A percentile compares a stretch with the other conserved stretches of the same genome.
Conservation (phyloP, 441 rosid genomes). For the Eruca vesicaria region DNA sequence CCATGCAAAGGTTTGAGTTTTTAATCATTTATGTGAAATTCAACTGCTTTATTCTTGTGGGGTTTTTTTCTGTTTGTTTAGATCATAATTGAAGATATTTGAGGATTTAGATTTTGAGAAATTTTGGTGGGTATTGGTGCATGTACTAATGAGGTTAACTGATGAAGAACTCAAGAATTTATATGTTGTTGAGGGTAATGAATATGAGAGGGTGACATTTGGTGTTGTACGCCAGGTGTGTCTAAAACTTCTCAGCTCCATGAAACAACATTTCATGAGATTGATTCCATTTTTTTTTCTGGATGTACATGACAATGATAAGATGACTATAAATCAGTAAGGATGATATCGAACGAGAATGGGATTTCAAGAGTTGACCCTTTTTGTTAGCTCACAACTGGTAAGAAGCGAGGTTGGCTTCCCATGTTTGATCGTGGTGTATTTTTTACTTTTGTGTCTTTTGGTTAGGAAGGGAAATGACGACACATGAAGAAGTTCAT, state of each 20-base stretch:
- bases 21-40: background rate
- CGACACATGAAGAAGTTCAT: constrained; percentile 55
- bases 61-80: background rate
- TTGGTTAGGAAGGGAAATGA: constrained; percentile 37
- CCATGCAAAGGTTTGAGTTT: constrained; percentile 47
- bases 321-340: constrained; percentile 48
- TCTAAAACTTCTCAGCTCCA: background rate
- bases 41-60: background rate
- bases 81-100: background rate
- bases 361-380: constrained; percentile 68
- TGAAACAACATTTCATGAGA: background rate
- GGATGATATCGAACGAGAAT: constrained; percentile 65
- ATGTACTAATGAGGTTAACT: background rate
- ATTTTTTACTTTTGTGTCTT: background rate
- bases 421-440: background rate
- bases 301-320: constrained; percentile 45
- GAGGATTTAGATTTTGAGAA: background rate
- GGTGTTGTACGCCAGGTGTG: background rate
- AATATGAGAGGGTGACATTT: background rate
- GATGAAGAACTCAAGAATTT: background rate
- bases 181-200: background rate
- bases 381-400: background rate
- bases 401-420: background rate
- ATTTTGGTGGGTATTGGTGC: background rate
- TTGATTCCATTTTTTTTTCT: background rate